These are phyloP conservation scores for Lumnitzera racemosa DNA, from an alignment of 345 rosid genomes.

Conservation along the genomic window DNA sequence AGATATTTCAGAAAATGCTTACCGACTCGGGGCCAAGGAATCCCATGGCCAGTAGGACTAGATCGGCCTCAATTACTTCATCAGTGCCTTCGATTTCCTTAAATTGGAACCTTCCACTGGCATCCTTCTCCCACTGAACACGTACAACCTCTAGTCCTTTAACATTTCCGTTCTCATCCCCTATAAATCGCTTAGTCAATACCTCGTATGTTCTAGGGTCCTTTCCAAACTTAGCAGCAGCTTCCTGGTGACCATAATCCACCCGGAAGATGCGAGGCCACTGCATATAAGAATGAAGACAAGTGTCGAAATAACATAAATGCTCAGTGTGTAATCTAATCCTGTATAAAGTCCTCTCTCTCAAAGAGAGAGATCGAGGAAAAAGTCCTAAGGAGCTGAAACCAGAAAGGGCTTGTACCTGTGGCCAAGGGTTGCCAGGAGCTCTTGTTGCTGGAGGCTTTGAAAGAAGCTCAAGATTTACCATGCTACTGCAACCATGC, in stretches of 20 bases:
- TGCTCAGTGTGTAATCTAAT: not conserved
- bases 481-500: slow-evolving; percentile 71
- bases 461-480: slow-evolving; percentile 92
- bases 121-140: slow-evolving; percentile 89
- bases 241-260: slow-evolving; percentile 98
- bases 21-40: slow-evolving; percentile 97
- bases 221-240: slow-evolving; percentile 68
- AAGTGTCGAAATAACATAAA: not conserved
- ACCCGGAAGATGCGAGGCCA: slow-evolving; percentile 96
- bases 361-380: too few species aligned
- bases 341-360: too few species aligned
- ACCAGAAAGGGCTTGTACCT: slow-evolving; percentile 34
- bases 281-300: slow-evolving; percentile 27
- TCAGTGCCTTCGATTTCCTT: slow-evolving; percentile 84
- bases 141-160: slow-evolving; percentile 79
- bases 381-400: not conserved
- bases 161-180: slow-evolving; percentile 71
- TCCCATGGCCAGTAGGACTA: slow-evolving; percentile 92
- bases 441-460: slow-evolving; percentile 83
- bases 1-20: slow-evolving; percentile 16
- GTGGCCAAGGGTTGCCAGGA: slow-evolving; percentile 99
- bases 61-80: slow-evolving; percentile 82
- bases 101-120: slow-evolving; percentile 67
- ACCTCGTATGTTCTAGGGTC: slow-evolving; percentile 95
- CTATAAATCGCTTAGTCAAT: slow-evolving; percentile 79